A percentile compares a stretch with the other conserved stretches of the same genome.
These are phyloP conservation scores for Picea abies DNA, from an alignment of 83 land plant genomes.

Conservation along the genomic window DNA sequence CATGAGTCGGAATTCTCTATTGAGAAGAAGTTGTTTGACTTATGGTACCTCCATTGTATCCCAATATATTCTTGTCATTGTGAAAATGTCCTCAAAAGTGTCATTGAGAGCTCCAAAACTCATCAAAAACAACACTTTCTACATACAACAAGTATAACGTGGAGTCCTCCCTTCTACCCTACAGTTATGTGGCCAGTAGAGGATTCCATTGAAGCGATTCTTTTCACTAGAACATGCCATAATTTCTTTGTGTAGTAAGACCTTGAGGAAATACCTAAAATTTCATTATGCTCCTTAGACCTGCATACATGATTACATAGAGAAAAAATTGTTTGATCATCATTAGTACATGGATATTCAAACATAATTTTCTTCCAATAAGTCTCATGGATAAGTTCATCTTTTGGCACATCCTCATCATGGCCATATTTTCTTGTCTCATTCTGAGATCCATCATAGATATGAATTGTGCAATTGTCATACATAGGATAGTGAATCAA, in stretches of 20 bases:
- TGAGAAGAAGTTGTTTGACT: no score
- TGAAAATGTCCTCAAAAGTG: no score
- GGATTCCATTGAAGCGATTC: neutral
- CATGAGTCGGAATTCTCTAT: no score
- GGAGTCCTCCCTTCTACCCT: no score
- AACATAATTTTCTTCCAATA: constrained; percentile 36
- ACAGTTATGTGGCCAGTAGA: no score
- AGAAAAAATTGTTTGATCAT: constrained; percentile 21
- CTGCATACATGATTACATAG: constrained; percentile 25
- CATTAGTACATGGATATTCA: constrained; percentile 32
- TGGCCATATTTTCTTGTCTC: constrained; percentile 32
- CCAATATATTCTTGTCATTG: no score
- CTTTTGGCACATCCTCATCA: neutral
- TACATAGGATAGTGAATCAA: no score
- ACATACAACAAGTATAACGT: no score
- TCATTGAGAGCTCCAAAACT: no score
- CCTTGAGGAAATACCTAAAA: neutral
- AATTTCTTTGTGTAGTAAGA: constrained; percentile 35
- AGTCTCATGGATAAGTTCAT: constrained; percentile 35
- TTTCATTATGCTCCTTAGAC: constrained; percentile 23
- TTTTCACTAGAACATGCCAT: constrained; percentile 33
- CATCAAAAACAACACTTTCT: no score
- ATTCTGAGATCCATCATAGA: constrained; percentile 7
- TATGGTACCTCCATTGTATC: no score
- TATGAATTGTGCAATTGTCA: no score